A percentile compares a stretch with the other conserved stretches of the same genome.
phyloP scores from a whole-genome alignment of 495 filamentous ascomycete genomes.

The Tuber melanosporum region DNA sequence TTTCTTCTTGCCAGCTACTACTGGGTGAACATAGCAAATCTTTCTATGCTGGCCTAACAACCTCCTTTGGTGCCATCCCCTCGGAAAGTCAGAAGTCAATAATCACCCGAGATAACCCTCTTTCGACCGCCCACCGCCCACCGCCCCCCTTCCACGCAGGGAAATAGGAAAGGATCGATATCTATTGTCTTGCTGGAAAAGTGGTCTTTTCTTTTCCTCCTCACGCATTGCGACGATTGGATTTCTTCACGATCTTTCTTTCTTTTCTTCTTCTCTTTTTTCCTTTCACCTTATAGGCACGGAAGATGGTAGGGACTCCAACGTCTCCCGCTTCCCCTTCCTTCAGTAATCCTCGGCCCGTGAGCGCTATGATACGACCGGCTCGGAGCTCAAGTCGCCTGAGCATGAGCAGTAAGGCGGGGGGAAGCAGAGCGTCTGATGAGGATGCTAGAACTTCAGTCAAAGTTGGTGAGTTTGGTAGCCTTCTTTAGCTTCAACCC shows the following conservation, averaged over 20 bases:
- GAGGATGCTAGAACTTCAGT: constrained; percentile 95
- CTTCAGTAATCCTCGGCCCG: constrained; percentile 54
- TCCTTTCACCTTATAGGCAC: constrained; percentile 2
- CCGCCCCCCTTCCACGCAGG: not conserved
- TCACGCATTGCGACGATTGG: constrained; percentile 1
- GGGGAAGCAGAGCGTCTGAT: constrained; percentile 81
- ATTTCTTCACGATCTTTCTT: not conserved
- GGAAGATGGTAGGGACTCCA: constrained; percentile 37
- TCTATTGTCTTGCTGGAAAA: not conserved
- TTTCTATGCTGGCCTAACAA: not conserved
- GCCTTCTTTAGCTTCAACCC: not conserved
- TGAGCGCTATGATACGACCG: constrained; percentile 79
- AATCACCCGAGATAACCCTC: constrained; percentile 35
- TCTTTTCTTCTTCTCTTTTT: too few species aligned
- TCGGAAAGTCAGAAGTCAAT: constrained; percentile 20
- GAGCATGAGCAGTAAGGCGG: constrained; percentile 75
- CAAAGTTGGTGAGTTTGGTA: constrained; percentile 81
- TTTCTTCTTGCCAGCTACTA: constrained; percentile 34
- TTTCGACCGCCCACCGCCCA: not conserved
- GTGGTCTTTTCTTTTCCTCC: not conserved
- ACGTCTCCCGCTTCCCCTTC: constrained; percentile 35
- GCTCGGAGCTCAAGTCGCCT: constrained; percentile 80
- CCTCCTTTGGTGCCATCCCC: not conserved
- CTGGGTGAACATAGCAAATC: constrained; percentile 1
- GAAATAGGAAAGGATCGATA: not conserved